Conservation (phyloP, 352 stramenopile species). For the Pelagophyceae sp. region DNA sequence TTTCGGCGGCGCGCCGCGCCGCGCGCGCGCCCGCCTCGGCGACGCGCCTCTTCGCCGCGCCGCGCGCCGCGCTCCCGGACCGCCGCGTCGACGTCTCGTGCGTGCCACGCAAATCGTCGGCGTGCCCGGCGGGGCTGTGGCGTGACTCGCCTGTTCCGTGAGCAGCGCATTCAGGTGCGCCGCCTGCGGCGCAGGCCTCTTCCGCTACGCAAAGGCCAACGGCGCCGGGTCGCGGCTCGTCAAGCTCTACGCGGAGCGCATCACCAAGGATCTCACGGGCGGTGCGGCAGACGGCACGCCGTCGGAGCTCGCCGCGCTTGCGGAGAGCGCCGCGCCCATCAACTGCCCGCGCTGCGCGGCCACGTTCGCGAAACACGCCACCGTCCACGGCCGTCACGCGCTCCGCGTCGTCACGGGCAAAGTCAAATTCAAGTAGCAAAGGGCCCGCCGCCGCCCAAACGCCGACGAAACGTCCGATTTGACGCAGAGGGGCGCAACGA, state of each 20-base stretch:
- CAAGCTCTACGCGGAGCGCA: slow-evolving; percentile 20
- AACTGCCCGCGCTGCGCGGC: background rate
- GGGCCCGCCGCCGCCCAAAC: too few species aligned
- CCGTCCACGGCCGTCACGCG: slow-evolving; percentile 16
- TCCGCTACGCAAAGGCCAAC: slow-evolving; percentile 21
- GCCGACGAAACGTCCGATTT: too few species aligned
- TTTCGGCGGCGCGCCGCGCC: too few species aligned
- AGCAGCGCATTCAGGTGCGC: too few species aligned
- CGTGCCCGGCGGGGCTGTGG: too few species aligned
- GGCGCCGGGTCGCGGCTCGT: slow-evolving; percentile 17
- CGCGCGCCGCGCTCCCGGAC: slow-evolving; percentile 4
- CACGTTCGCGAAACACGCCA: background rate
- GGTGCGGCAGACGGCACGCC: background rate
- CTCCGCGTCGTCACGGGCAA: slow-evolving; percentile 17
- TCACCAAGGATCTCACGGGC: slow-evolving; percentile 20
- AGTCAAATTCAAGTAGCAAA: slow-evolving; percentile 15
- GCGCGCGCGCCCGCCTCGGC: too few species aligned
- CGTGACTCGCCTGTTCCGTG: too few species aligned
- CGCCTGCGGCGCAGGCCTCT: slow-evolving; percentile 2
- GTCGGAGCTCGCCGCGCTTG: background rate
- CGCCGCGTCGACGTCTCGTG: slow-evolving; percentile 12
- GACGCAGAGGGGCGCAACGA: too few species aligned
- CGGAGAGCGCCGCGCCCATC: too few species aligned
- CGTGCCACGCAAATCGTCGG: too few species aligned
- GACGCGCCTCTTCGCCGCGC: slow-evolving; percentile 13